Conservation (phyloP, 345 rosid species). For the Viola odorata region DNA sequence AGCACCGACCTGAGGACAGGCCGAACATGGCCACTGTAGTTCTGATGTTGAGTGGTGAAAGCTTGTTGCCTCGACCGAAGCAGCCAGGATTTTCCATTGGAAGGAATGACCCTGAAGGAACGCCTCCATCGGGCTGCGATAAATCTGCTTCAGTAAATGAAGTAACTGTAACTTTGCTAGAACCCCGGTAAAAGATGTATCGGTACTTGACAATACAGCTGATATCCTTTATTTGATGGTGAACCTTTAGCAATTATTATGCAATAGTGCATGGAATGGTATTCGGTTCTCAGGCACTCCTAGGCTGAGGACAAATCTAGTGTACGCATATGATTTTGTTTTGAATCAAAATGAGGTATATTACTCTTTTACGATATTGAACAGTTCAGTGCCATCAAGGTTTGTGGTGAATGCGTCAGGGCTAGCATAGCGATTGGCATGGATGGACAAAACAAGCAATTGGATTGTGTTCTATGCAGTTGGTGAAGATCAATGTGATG, state of each 20-base stretch:
- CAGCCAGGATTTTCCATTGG: slow-evolving; percentile 23
- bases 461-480: not conserved
- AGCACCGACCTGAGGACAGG: slow-evolving; percentile 25
- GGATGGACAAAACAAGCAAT: not conserved
- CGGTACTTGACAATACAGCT: too few species aligned
- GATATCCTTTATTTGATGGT: too few species aligned
- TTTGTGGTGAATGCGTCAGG: not conserved
- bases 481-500: not conserved
- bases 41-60: slow-evolving; percentile 27
- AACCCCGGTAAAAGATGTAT: not conserved
- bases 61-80: slow-evolving; percentile 20
- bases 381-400: not conserved
- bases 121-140: not conserved
- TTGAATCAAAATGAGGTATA: not conserved
- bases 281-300: not conserved
- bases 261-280: not conserved
- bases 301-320: not conserved
- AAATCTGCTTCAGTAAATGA: not conserved
- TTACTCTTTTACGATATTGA: not conserved
- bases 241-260: too few species aligned
- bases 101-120: not conserved
- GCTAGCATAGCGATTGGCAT: not conserved
- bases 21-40: slow-evolving; percentile 35
- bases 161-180: not conserved
- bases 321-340: not conserved